These are phyloP conservation scores for Trichophaea hybrida DNA, from an alignment of 2,329 filamentous ascomycete species.

Conservation along the genomic window DNA sequence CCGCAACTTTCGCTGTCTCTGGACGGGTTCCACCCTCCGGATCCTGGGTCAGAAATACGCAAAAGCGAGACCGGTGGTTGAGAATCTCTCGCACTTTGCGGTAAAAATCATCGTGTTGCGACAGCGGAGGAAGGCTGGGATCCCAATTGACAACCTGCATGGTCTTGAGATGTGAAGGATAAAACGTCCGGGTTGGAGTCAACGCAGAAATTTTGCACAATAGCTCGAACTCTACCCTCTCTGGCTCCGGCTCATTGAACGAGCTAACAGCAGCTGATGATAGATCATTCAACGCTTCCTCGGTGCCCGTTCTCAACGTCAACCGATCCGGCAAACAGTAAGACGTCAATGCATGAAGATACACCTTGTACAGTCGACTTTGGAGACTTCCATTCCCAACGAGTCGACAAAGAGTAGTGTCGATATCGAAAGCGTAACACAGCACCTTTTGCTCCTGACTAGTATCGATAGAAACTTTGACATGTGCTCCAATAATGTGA, in stretches of 20 bases:
- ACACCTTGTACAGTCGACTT: constrained; percentile 40
- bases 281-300: constrained; percentile 40
- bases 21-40: too few species aligned
- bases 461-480: constrained; percentile 6
- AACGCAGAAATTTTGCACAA: constrained; percentile 33
- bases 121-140: constrained; percentile 28
- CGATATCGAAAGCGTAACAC: constrained; percentile 37
- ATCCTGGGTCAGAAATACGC: constrained; percentile 28
- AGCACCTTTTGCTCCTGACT: constrained; percentile 8
- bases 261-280: constrained; percentile 38
- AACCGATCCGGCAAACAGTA: constrained; percentile 39
- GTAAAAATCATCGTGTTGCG: constrained; percentile 37
- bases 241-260: constrained; percentile 32
- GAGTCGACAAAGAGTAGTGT: constrained; percentile 38
- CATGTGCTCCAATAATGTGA: constrained; percentile 24
- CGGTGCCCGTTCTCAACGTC: constrained; percentile 39
- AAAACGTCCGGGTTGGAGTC: constrained; percentile 36
- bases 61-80: constrained; percentile 26
- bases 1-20: too few species aligned
- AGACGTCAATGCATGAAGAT: constrained; percentile 43
- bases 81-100: constrained; percentile 31
- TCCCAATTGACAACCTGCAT: constrained; percentile 40
- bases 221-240: constrained; percentile 25
- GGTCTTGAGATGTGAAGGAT: constrained; percentile 31
- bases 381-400: constrained; percentile 38